Evolutionary conservation across 2,329 filamentous ascomycete species (phyloP), one percentile per base, ranked within the genome.

Genomic region (Xylariaceae sp.): DNA sequence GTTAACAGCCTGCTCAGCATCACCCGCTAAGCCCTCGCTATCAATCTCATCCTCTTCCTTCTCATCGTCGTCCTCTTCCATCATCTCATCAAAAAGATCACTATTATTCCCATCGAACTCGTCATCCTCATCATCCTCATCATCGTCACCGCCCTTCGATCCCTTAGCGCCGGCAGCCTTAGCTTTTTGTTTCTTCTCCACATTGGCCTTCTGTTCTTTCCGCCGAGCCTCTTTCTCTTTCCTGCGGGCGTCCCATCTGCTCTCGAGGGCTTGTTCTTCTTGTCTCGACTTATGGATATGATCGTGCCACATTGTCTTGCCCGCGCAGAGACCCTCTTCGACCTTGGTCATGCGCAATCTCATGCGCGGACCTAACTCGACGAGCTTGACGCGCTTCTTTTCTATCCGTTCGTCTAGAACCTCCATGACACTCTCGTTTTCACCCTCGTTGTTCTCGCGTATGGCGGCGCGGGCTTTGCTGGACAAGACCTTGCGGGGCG

Each of bases 271-370:
- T 62, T 83, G 79, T 45, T 89, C 71, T 65, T 98, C 91, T 16
- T 80, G 77, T 56, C 82, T 82, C 6, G 81, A 82, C 76, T 98
- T 98, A 63, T 85, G 80, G 42, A 97, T 83, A 63, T 89, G 94
- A 64, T 96, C 90, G 66, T 98, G 93, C 93, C 93, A 98, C 86
- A 98, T 88, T 45, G 95, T 79, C 64, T 89, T 93, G 40, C 93
- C 93, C 21, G 80, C 78, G 59, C 90, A 96, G 6, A 97, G 69
- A 2, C 92, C 93, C 58, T 98, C 93, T 63, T 98, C 93, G 4
- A 98, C 91, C 71, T 98, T 98, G 44, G 89, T 91, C 68, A 98
- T 74, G 23, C 92, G 82, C 33, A 98, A 71, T 49, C 81, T 85
- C 86, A 98, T 85, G 43, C 93, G 82, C 1, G 93, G 93, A 0